A percentile compares a stretch with the other conserved stretches of the same genome.
Evolutionary conservation across 2,329 filamentous ascomycete genomes (phyloP).

Genomic region (Colletotrichum sp.): DNA sequence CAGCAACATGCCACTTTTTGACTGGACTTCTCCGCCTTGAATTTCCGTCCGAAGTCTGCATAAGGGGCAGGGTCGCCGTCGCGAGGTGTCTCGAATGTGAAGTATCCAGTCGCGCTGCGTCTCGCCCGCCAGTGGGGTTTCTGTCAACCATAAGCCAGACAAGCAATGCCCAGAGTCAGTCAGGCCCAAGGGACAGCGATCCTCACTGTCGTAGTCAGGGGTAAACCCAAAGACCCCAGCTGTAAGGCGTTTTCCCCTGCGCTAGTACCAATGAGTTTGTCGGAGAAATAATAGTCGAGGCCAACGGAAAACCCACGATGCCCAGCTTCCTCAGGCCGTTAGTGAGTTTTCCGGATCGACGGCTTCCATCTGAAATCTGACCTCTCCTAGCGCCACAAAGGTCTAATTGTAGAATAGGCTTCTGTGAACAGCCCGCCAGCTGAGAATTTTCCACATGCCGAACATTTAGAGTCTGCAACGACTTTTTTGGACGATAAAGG

Average conservation of each 20-base stretch:
- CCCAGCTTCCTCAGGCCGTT: background rate
- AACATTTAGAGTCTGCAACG: background rate
- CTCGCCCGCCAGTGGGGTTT: background rate
- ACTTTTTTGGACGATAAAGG: background rate
- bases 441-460: background rate
- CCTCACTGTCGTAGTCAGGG: background rate
- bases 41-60: slow-evolving; percentile 1
- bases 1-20: background rate
- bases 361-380: background rate
- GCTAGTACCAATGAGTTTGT: background rate
- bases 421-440: background rate
- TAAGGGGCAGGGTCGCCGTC: background rate
- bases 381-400: background rate
- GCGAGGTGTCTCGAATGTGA: slow-evolving; percentile 1
- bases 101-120: background rate
- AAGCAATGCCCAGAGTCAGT: background rate
- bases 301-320: background rate
- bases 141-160: background rate
- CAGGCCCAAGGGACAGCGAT: background rate
- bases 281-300: background rate
- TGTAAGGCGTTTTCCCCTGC: background rate
- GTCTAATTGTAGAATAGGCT: background rate
- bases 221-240: too few relatives aligned
- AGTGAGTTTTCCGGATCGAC: background rate
- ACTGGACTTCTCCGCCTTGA: background rate